Conservation (phyloP, 2,329 filamentous ascomycete species). For the Pestalotiopsis sp. region DNA sequence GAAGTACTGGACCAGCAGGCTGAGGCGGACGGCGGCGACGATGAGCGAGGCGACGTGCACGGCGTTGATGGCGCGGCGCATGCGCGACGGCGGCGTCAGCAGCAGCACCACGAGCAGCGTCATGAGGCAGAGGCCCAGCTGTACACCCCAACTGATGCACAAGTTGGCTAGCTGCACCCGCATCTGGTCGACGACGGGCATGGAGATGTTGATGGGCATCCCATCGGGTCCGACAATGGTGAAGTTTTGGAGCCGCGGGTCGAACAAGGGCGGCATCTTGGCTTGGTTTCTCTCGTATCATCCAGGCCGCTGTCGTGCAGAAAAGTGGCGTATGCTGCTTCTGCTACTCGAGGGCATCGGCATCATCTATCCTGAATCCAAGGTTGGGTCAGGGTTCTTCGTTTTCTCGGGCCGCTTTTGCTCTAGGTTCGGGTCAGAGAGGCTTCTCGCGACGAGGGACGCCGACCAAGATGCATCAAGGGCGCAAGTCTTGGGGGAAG, state of each 20-base stretch:
- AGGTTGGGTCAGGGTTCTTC: not conserved
- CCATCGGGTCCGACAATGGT: conserved; percentile 23
- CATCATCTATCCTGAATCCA: not conserved
- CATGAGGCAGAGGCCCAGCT: conserved; percentile 69
- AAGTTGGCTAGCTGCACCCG: conserved; percentile 33
- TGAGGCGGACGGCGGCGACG: conserved; percentile 61
- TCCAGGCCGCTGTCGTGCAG: not conserved
- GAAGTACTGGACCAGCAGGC: conserved; percentile 62
- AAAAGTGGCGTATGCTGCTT: not conserved
- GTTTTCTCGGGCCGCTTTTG: not conserved
- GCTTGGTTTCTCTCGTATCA: not conserved
- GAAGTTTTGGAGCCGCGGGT: conserved; percentile 29
- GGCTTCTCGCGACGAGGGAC: not conserved
- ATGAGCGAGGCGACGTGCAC: conserved; percentile 66
- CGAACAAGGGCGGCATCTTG: not conserved
- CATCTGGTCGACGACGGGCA: conserved; percentile 25
- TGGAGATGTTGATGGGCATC: conserved; percentile 21
- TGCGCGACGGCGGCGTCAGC: conserved; percentile 68
- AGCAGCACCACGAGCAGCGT: conserved; percentile 68
- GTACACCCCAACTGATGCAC: conserved; percentile 68
- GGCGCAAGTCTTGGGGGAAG: not conserved
- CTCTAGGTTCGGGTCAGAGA: not conserved
- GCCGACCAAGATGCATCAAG: not conserved
- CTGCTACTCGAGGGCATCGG: not conserved
- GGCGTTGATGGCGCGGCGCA: conserved; percentile 64